Evolutionary conservation across 192 early-diverging fungal genomes (phyloP), one percentile per base, ranked within the genome.

Genomic region (Backusella circina): DNA sequence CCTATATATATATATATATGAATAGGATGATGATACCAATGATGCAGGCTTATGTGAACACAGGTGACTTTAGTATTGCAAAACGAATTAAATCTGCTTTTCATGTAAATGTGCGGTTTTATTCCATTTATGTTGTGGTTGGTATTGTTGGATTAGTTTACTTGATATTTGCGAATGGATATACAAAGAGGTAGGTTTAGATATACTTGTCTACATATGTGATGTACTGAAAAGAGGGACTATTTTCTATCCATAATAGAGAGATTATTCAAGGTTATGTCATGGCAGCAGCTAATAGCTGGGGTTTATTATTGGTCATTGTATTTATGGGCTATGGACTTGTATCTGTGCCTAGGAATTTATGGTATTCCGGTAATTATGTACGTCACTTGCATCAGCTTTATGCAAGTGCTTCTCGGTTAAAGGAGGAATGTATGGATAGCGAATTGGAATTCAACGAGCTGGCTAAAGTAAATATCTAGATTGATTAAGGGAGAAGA

Each of bases 271-370:
- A 92, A 30, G 90, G 89, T 2, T 92, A 95, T 70, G 84, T 95
- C 30, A 99, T 99, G 91, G 95, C 97, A 0, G 89, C 92, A 61
- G 92, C 94, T 39, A 99, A 99, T 83, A 95, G 94, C 72, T 99
- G 93, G 92, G 97, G 97, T 47, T 86, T 99, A 35, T 80, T 96
- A 28, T 89, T 97, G 18, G 89, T 94, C 32, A 93, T 95, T 65
- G 86, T 95, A 2, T 93, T 98, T 79, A 91, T 99, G 90, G 95
- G 96, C 21, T 96, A 96, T 80, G 97, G 97, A 0, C 84, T 98
- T 65, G 95, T 99, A 0, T 91, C 95, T 36, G 85, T 99, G 38
- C 97, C 97, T 23, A 88, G 96, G 57, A 81, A 86, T 72, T 84
- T 97, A 50, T 99, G 96, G 95, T 90, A 88, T 72, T 81, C 84